Evolutionary conservation across 305 asterid genomes (phyloP).

Genomic region (Ilex paraguariensis): DNA sequence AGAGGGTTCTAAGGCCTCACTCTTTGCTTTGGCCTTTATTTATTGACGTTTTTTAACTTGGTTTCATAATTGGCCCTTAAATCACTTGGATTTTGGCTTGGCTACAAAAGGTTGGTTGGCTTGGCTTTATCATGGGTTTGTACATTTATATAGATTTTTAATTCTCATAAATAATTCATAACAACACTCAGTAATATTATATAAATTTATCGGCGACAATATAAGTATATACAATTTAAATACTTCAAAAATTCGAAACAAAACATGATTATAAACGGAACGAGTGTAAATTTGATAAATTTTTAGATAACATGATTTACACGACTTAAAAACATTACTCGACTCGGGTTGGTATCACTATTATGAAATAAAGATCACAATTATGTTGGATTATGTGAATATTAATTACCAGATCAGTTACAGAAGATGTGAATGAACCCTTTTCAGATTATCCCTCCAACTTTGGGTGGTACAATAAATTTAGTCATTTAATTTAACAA

Average conservation of each 20-base stretch:
- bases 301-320: too few relatives aligned
- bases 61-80: constrained; percentile 16
- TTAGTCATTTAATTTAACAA: not conserved
- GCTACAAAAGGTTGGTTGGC: constrained; percentile 16
- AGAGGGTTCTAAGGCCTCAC: constrained; percentile 8
- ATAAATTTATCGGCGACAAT: too few relatives aligned
- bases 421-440: constrained; percentile 3
- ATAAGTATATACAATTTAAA: too few relatives aligned
- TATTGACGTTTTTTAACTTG: not conserved
- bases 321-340: too few relatives aligned
- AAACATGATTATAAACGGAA: too few relatives aligned
- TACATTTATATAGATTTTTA: too few relatives aligned
- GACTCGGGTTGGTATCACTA: too few relatives aligned
- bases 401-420: constrained; percentile 21
- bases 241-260: too few relatives aligned
- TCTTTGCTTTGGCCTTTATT: constrained; percentile 9
- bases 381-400: constrained; percentile 7
- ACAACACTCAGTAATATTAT: too few relatives aligned
- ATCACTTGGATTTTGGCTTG: constrained; percentile 21
- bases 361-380: not conserved
- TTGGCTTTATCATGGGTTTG: constrained; percentile 15
- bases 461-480: constrained; percentile 25
- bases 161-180: too few relatives aligned
- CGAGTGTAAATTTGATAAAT: too few relatives aligned
- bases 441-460: constrained; percentile 25